These are phyloP conservation scores for Meira nashicola DNA, from an alignment of 1,284 basidiomycete genomes.

Conservation along the genomic window DNA sequence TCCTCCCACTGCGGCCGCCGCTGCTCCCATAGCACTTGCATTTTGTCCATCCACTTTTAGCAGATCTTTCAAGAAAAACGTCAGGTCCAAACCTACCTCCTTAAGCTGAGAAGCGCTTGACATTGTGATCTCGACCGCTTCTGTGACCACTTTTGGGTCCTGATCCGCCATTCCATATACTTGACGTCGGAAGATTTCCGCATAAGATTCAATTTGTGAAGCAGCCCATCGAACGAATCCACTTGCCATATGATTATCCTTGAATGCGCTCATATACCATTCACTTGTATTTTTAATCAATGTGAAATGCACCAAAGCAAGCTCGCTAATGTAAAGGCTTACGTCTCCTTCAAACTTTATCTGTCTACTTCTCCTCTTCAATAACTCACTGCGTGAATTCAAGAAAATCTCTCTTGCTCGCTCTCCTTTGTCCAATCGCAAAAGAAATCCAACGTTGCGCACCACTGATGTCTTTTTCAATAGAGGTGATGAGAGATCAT, in stretches of 20 bases:
- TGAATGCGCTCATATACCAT: constrained; percentile 94
- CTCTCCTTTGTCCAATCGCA: constrained; percentile 70
- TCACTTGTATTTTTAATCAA: constrained; percentile 91
- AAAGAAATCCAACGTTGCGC: constrained; percentile 67
- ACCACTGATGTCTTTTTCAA: constrained; percentile 75
- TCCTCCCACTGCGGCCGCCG: constrained; percentile 4
- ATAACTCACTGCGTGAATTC: constrained; percentile 69
- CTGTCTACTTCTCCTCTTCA: constrained; percentile 70
- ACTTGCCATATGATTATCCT: constrained; percentile 86
- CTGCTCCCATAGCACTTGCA: constrained; percentile 4
- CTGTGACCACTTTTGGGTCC: constrained; percentile 28
- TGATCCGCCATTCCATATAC: constrained; percentile 64
- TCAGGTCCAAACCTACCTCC: constrained; percentile 37
- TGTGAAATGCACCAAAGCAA: constrained; percentile 78
- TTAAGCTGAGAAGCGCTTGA: constrained; percentile 34
- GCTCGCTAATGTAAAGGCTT: constrained; percentile 68
- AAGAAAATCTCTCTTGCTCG: constrained; percentile 80
- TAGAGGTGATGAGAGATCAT: constrained; percentile 68
- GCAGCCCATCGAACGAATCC: constrained; percentile 88
- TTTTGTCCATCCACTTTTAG: constrained; percentile 14
- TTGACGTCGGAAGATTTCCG: constrained; percentile 80
- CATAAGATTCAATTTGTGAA: constrained; percentile 75
- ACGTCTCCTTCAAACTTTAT: constrained; percentile 89
- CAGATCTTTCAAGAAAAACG: constrained; percentile 26
- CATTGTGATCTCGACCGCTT: constrained; percentile 29